phyloP scores from a whole-genome alignment of 768 basidiomycete genomes.

The Gymnopilus junonius region DNA sequence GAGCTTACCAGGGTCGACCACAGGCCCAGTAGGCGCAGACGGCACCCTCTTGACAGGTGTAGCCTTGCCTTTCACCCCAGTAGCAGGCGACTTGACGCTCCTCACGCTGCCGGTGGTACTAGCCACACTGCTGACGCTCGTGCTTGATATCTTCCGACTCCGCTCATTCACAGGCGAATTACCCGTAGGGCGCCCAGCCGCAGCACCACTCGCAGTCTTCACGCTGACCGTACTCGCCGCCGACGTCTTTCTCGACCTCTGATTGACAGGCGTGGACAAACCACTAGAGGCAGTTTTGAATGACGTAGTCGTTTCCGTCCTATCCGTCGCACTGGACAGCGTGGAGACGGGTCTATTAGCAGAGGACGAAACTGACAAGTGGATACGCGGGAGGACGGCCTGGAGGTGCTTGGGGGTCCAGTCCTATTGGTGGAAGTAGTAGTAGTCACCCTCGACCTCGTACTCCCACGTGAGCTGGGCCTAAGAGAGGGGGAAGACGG shows the following conservation, averaged over 20 bases:
- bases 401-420: slow-evolving; percentile 3
- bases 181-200: background rate
- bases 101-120: too few species aligned
- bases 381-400: slow-evolving; percentile 29
- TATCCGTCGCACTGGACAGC: too few species aligned
- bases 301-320: too few species aligned
- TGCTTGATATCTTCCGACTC: too few species aligned
- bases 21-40: slow-evolving; percentile 33
- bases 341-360: too few species aligned
- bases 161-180: slow-evolving; percentile 24
- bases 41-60: too few species aligned
- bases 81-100: slow-evolving; percentile 19
- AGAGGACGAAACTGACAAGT: slow-evolving; percentile 11
- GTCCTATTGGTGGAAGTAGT: slow-evolving; percentile 2
- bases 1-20: slow-evolving; percentile 30
- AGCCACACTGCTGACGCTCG: too few species aligned
- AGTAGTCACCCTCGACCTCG: too few species aligned
- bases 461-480: too few species aligned
- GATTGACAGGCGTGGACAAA: slow-evolving; percentile 20
- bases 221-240: too few species aligned
- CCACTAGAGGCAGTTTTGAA: slow-evolving; percentile 27
- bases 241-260: slow-evolving; percentile 37
- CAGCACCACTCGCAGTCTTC: slow-evolving; percentile 14
- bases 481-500: slow-evolving; percentile 7
- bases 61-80: slow-evolving; percentile 21